A percentile compares a stretch with the other conserved stretches of the same genome.
Conservation (phyloP, 2,329 filamentous ascomycete genomes). For the Phaeomoniella chlamydospora region DNA sequence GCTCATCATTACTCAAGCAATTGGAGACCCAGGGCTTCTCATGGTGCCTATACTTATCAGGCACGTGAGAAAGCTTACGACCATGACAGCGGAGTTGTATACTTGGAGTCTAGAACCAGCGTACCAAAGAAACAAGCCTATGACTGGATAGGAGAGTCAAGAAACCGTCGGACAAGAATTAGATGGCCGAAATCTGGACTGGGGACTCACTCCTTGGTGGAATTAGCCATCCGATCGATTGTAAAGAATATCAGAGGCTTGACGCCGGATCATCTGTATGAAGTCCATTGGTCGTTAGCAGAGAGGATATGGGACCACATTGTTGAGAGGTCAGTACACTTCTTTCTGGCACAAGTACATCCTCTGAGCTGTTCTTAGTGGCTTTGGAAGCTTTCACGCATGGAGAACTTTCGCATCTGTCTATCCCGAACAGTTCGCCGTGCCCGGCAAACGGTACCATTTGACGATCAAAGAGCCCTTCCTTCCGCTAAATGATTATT, state of each 20-base stretch:
- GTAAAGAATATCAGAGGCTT: constrained; percentile 21
- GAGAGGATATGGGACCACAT: constrained; percentile 23
- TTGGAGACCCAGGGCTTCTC: too few relatives aligned
- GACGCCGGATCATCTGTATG: constrained; percentile 17
- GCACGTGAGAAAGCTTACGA: too few relatives aligned
- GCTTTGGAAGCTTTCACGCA: constrained; percentile 20
- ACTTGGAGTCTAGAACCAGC: constrained; percentile 6
- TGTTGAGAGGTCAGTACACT: constrained; percentile 17
- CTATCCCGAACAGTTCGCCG: constrained; percentile 21
- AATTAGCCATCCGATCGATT: constrained; percentile 7
- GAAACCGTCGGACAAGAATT: constrained; percentile 2
- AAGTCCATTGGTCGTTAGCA: constrained; percentile 24
- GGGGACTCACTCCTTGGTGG: constrained; percentile 9
- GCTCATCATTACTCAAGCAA: too few relatives aligned
- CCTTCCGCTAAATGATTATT: constrained; percentile 19
- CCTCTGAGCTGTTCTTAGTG: constrained; percentile 3
- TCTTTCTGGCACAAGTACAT: constrained; percentile 1
- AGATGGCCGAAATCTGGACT: not conserved
- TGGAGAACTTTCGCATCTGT: constrained; percentile 26
- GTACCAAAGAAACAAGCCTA: constrained; percentile 4
- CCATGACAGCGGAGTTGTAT: constrained; percentile 9
- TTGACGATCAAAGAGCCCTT: constrained; percentile 16
- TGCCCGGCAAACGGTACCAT: constrained; percentile 14
- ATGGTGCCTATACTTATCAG: too few relatives aligned
- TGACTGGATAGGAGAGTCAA: constrained; percentile 10